Evolutionary conservation across 1,284 basidiomycete genomes (phyloP).

Genomic region (Cutaneotrichosporon cavernicola): DNA sequence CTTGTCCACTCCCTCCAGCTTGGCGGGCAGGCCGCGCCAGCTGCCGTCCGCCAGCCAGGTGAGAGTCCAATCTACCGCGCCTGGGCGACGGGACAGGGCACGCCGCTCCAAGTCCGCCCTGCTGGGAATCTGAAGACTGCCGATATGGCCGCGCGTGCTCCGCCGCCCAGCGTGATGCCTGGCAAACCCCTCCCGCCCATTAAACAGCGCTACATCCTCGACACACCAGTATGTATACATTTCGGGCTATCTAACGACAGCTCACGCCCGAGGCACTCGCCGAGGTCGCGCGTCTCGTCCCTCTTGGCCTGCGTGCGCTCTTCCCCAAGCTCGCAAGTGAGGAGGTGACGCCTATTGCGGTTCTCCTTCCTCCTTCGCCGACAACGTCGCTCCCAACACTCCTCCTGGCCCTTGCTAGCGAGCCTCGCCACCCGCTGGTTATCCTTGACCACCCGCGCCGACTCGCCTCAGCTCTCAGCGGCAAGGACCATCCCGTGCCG

Average conservation of each 20-base stretch:
- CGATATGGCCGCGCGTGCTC: slow-evolving; percentile 33
- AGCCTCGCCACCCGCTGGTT: slow-evolving; percentile 35
- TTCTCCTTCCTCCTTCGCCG: slow-evolving; percentile 41
- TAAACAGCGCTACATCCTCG: slow-evolving; percentile 41
- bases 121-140: slow-evolving; percentile 46
- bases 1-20: slow-evolving; percentile 53
- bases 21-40: slow-evolving; percentile 49
- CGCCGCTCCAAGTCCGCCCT: slow-evolving; percentile 50
- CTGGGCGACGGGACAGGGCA: slow-evolving; percentile 52
- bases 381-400: slow-evolving; percentile 39
- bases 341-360: slow-evolving; percentile 32
- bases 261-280: slow-evolving; percentile 35
- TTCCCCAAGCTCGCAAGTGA: slow-evolving; percentile 32
- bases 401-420: slow-evolving; percentile 39
- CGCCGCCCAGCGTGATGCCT: slow-evolving; percentile 13
- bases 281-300: slow-evolving; percentile 41
- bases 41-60: slow-evolving; percentile 40
- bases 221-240: slow-evolving; percentile 30
- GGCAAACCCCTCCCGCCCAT: slow-evolving; percentile 18
- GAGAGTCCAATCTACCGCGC: slow-evolving; percentile 49
- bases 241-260: slow-evolving; percentile 3
- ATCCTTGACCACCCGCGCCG: slow-evolving; percentile 34
- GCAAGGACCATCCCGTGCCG: slow-evolving; percentile 31
- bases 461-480: slow-evolving; percentile 30
- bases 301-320: slow-evolving; percentile 39